phyloP scores from a whole-genome alignment of 352 stramenopile genomes.

The Globisporangium perplexum region DNA sequence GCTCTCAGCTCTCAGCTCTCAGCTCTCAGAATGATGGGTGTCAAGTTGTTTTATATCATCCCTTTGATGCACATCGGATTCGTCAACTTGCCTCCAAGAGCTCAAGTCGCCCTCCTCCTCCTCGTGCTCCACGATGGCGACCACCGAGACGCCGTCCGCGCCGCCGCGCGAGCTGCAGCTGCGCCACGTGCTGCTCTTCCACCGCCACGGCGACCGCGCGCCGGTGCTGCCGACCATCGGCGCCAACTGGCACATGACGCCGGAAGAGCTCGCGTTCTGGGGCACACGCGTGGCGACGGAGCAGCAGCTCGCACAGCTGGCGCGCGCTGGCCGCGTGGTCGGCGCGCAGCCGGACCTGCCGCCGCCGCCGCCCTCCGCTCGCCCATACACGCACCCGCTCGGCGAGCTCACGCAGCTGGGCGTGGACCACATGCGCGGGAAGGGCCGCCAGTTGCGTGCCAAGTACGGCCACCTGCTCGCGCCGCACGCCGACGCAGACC shows the following conservation, averaged over 20 bases:
- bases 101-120: background rate
- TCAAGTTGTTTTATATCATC: no score
- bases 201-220: slow-evolving; percentile 76
- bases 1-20: no score
- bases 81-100: background rate
- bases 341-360: slow-evolving; percentile 38
- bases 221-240: slow-evolving; percentile 61
- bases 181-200: slow-evolving; percentile 72
- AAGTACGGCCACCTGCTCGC: slow-evolving; percentile 42
- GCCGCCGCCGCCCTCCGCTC: slow-evolving; percentile 33
- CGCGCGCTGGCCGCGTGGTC: slow-evolving; percentile 40
- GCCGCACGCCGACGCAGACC: slow-evolving; percentile 7
- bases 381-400: slow-evolving; percentile 37
- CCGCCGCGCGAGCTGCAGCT: slow-evolving; percentile 33
- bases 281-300: slow-evolving; percentile 38
- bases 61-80: no score
- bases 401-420: slow-evolving; percentile 59
- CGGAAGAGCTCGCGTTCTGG: slow-evolving; percentile 63
- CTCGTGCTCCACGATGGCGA: no score
- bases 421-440: slow-evolving; percentile 62
- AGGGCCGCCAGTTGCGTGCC: slow-evolving; percentile 40
- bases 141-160: background rate
- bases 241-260: slow-evolving; percentile 40
- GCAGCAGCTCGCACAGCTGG: slow-evolving; percentile 40
- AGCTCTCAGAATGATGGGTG: no score